These are phyloP conservation scores for Annulohypoxylon maeteangense DNA, from an alignment of 495 filamentous ascomycete genomes.

Conservation along the genomic window DNA sequence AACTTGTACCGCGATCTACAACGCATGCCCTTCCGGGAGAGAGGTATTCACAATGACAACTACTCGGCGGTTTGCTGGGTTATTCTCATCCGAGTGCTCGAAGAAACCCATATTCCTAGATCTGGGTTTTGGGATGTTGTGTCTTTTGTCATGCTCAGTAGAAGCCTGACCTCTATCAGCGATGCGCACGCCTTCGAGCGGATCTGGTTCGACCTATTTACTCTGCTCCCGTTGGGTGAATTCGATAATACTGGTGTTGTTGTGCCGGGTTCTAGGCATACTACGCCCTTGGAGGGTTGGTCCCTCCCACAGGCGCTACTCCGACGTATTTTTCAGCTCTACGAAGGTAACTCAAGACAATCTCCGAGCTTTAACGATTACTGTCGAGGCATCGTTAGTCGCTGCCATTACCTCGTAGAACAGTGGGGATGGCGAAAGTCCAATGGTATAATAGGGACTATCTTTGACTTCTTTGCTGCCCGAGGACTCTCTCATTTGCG, in stretches of 20 bases:
- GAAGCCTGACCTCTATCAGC: constrained; percentile 17
- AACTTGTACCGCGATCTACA: constrained; percentile 73
- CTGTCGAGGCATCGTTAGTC: constrained; percentile 73
- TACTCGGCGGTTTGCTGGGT: constrained; percentile 72
- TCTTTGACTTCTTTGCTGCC: constrained; percentile 92
- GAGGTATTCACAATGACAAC: constrained; percentile 71
- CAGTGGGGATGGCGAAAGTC: constrained; percentile 89
- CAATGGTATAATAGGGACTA: constrained; percentile 76
- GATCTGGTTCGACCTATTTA: constrained; percentile 79
- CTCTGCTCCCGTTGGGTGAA: constrained; percentile 78
- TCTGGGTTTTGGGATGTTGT: constrained; percentile 68
- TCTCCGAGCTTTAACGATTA: constrained; percentile 82
- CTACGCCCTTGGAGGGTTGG: constrained; percentile 75
- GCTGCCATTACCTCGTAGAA: constrained; percentile 82
- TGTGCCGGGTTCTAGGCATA: constrained; percentile 65
- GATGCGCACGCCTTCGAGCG: constrained; percentile 72
- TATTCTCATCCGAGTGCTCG: constrained; percentile 69
- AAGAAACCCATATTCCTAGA: constrained; percentile 56
- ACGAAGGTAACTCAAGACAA: constrained; percentile 65
- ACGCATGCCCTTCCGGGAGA: constrained; percentile 64
- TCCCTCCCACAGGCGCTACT: constrained; percentile 71
- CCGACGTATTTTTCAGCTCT: constrained; percentile 71
- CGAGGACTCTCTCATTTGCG: constrained; percentile 77
- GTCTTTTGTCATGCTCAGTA: constrained; percentile 57
- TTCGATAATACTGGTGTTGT: constrained; percentile 75